Evolutionary conservation across 1,284 basidiomycete species (phyloP), one percentile per base, ranked within the genome.

Genomic region (Porogramme epimiltina): DNA sequence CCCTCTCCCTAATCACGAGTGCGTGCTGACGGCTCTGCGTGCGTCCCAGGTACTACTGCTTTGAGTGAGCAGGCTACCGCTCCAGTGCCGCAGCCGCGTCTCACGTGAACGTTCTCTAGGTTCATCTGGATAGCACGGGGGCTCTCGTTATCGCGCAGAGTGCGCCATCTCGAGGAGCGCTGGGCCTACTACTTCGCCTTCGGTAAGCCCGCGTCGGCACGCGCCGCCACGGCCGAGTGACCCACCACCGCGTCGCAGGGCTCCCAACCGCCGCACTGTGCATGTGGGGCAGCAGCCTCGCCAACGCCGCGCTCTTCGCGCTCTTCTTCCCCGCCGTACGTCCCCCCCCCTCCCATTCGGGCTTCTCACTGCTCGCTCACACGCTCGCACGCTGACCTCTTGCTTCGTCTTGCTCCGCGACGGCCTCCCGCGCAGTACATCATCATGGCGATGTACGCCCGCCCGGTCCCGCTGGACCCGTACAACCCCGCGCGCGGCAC

Each of bases 151-250:
- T 78, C 85, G 3, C 73, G 80, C 24, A 75, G 91, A 43, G 81
- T 93, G 44, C 73, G 85, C 45, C 80, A 89, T 64, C 73, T 93
- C 18, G 91, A 93, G 70, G 89, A 93, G 67, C 80, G 90, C 42
- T 93, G 91, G 91, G 80, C 87, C 1, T 93, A 93, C 68, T 91
- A 87, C 64, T 77, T 92, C 52, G 87, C 87, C 6, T 93, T 92
- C 56, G 91, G 91, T 79, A 53, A 16, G 76, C 65, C 18, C 18
- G 13, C 40, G 18, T 18, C n/a, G n/a, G 5, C 26, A 55, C 34
- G 34, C 34, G 34, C n/a, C 34, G 16, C 10, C n/a, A 6, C 16
- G n/a, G 9, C 5, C n/a, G 9, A 18, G 5, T 37, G 34, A 31
- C 15, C 9, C 28, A 8, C 28, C 28, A 8, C 28, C 28, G 28